Evolutionary conservation across 108 stramenopile genomes (phyloP).

Genomic region (Fistulifera solaris): DNA sequence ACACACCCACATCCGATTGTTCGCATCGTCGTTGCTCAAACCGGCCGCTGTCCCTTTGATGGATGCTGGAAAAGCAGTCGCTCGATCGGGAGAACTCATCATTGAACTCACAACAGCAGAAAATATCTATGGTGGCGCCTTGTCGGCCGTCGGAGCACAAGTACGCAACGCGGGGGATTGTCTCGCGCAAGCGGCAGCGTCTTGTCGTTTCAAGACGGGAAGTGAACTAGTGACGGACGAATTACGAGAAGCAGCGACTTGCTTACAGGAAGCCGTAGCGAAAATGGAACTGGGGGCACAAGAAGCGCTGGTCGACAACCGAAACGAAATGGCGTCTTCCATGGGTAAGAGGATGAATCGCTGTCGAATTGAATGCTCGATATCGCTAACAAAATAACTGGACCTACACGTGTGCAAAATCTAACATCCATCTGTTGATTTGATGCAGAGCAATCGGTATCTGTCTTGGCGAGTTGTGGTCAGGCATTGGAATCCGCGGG

Average conservation of each 20-base stretch:
- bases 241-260: slow-evolving; percentile 66
- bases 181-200: slow-evolving; percentile 75
- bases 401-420: too few relatives aligned
- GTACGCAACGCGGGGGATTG: slow-evolving; percentile 68
- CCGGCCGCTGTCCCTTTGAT: slow-evolving; percentile 61
- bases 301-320: slow-evolving; percentile 42
- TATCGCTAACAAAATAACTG: too few relatives aligned
- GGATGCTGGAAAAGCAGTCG: slow-evolving; percentile 74
- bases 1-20: too few relatives aligned
- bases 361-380: slow-evolving; percentile 16
- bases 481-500: slow-evolving; percentile 42
- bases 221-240: slow-evolving; percentile 66
- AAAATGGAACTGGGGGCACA: slow-evolving; percentile 34
- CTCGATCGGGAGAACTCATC: slow-evolving; percentile 65
- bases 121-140: slow-evolving; percentile 59
- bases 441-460: slow-evolving; percentile 2
- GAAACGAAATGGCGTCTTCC: slow-evolving; percentile 16
- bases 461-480: slow-evolving; percentile 5
- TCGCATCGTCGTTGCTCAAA: slow-evolving; percentile 32
- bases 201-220: slow-evolving; percentile 70
- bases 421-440: too few relatives aligned
- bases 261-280: slow-evolving; percentile 36
- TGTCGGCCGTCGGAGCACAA: slow-evolving; percentile 58
- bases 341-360: slow-evolving; percentile 7
- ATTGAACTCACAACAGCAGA: slow-evolving; percentile 48